A percentile compares a stretch with the other conserved stretches of the same genome.
These are phyloP conservation scores for Myriosclerotinia duriaeana DNA, from an alignment of 2,329 filamentous ascomycete genomes.

Conservation along the genomic window DNA sequence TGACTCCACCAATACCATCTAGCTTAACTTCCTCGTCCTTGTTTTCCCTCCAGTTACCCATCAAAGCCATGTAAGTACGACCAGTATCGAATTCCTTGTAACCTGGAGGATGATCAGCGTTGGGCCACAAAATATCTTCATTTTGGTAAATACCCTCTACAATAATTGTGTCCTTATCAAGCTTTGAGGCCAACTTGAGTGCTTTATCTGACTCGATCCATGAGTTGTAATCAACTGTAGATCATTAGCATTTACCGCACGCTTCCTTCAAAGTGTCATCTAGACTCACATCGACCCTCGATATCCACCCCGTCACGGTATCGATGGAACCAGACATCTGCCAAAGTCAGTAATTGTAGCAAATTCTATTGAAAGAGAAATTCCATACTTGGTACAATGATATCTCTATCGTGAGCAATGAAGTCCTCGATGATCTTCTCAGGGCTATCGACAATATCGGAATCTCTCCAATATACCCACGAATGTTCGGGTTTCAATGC, in stretches of 20 bases:
- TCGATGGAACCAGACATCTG: conserved; percentile 96
- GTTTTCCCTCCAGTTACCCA: conserved; percentile 90
- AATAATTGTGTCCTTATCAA: conserved; percentile 79
- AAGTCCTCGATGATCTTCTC: conserved; percentile 90
- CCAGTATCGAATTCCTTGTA: conserved; percentile 94
- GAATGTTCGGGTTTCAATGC: conserved; percentile 91
- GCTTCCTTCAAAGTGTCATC: conserved; percentile 31
- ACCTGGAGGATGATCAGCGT: conserved; percentile 50
- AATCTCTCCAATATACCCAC: conserved; percentile 98
- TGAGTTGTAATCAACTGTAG: conserved; percentile 92
- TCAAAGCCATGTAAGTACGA: conserved; percentile 81
- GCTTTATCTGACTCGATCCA: conserved; percentile 93
- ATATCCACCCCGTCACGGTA: conserved; percentile 77
- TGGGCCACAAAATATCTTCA: neutral
- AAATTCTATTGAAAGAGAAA: neutral
- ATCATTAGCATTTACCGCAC: conserved; percentile 26
- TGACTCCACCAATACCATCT: conserved; percentile 95
- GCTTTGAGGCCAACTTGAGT: conserved; percentile 66
- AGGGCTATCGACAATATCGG: conserved; percentile 91
- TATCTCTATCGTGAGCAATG: conserved; percentile 86
- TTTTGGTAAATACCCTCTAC: conserved; percentile 67
- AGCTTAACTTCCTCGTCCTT: conserved; percentile 90
- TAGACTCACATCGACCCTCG: conserved; percentile 81
- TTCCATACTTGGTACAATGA: conserved; percentile 87
- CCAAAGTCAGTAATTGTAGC: conserved; percentile 36